Base-by-base conservation (phyloP, 179 eudicot species). In the Beta lomatogona region DNA sequence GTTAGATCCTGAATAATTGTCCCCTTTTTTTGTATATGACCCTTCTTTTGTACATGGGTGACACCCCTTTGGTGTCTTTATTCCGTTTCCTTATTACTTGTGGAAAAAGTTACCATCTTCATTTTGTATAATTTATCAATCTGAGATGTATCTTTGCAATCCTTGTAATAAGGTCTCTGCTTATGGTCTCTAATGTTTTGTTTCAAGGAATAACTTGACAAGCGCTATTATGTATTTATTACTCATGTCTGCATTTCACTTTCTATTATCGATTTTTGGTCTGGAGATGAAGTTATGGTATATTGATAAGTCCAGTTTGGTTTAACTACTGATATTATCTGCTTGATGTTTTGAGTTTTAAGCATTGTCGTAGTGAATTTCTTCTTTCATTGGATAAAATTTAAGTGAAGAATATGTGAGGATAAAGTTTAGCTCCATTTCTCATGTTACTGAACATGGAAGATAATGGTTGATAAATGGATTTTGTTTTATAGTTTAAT, bases 311-410 rank as follows among this genome's bases (percentile, higher is more conserved):
- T 46, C n/a, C 57, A 65, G 58, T 12, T 66, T 52, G 36, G 45
- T 22, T 14, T 52, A 63, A 9, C 11, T 76, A 36, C 15, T 58
- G 28, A 21, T 73, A 57, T n/a, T 73, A 57, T 22, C 44, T 55
- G 14, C 28, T 52, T 54, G 66, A 68, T 78, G 9, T 7, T 78
- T 67, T 12, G 6, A 64, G 8, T 63, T 46, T 18, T 15, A 9
- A 81, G 76, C 46, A 25, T 69, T 59, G 52, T 71, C 28, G 21
- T 72, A 22, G 57, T 60, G 11, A n/a, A 50, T 36, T 53, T 77
- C 44, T 67, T 41, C 14, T 36, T 54, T 48, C 53, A 9, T 19
- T 15, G 63, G 53, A 52, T 28, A n/a, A 22, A n/a, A 15, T 11
- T 36, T 31, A 57, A 18, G 45, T 14, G 6, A n/a, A 8, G 63